Evolutionary conservation across 495 filamentous ascomycete genomes (phyloP).

Genomic region (Podospora conica): DNA sequence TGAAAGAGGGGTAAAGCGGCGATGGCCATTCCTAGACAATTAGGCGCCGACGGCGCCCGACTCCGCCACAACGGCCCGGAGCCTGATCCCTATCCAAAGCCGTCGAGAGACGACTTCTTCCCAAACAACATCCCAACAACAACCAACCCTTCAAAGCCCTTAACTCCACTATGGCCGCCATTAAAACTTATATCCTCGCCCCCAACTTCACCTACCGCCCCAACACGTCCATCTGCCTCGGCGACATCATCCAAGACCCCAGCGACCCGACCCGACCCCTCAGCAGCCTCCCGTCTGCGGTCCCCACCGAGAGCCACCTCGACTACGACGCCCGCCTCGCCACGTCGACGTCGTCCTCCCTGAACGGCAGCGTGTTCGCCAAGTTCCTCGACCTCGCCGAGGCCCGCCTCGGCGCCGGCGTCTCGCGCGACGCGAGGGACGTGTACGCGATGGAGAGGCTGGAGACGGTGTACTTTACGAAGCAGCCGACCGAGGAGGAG

Average conservation of each 20-base stretch:
- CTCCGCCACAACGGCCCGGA: too few species aligned
- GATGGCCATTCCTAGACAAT: too few species aligned
- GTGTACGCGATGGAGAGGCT: not conserved
- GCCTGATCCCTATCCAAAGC: too few species aligned
- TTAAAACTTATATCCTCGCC: constrained; percentile 2
- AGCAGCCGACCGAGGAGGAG: not conserved
- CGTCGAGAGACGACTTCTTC: too few species aligned
- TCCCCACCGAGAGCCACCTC: not conserved
- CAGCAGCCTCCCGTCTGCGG: not conserved
- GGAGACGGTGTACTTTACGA: not conserved
- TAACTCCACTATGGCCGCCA: not conserved
- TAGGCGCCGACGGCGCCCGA: too few species aligned
- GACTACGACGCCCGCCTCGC: not conserved
- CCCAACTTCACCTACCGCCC: constrained; percentile 8
- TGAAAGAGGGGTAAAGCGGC: too few species aligned
- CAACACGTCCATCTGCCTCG: constrained; percentile 6
- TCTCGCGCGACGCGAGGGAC: not conserved
- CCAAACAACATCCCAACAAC: too few species aligned
- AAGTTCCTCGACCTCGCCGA: constrained; percentile 1
- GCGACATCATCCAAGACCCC: constrained; percentile 2
- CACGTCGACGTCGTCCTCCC: not conserved
- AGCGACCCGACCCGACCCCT: constrained; percentile 1
- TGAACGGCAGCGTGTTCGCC: not conserved
- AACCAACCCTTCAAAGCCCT: too few species aligned
- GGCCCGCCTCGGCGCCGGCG: not conserved